Base-by-base conservation (phyloP, 306 rosid genomes). In the Dryas octopetala region DNA sequence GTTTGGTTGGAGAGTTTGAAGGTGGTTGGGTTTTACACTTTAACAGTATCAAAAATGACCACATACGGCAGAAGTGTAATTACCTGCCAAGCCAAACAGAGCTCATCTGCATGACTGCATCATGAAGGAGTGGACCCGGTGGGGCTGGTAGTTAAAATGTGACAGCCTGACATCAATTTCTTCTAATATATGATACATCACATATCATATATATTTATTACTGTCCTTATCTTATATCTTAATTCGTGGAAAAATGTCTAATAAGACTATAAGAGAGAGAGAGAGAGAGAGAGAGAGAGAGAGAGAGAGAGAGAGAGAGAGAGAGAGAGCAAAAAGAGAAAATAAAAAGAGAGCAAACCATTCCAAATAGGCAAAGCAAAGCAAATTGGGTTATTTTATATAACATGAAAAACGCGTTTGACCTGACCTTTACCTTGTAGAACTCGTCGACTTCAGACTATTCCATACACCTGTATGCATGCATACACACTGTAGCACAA, bases 351-450 rank as follows among this genome's bases (percentile, higher is more conserved):
- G 38, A 32, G 38, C 38, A 32, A 32, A 32, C 38, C 38, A 1
- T 23, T 23, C 23, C 23, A 23, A 23, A 32, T 32, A 32, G 38
- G 38, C 38, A 32, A 32, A 32, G 2, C 2, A 32, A 32, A 32
- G 38, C 38, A 32, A 32, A 32, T 32, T 1, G 38, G 38, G 38
- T 32, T 32, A 32, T 44, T 63, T 49, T 41, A 60, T 73, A 73
- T 23, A 15, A n/a, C 68, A 38, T 2, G 68, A 32, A 46, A 73
- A 16, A 32, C 78, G 84, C 81, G 77, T 90, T 88, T 87, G 96
- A 88, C 47, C 48, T 82, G 92, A 86, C 68, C 49, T 65, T 65
- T 51, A 16, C 88, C 71, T 74, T 4, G 83, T n/a, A 80, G 71
- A 62, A 8, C 69, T 52, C 75, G 74, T 68, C 84, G 46, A 45